Evolutionary conservation across 2,329 filamentous ascomycete species (phyloP).

Genomic region (Aspergillus novofumigatus): DNA sequence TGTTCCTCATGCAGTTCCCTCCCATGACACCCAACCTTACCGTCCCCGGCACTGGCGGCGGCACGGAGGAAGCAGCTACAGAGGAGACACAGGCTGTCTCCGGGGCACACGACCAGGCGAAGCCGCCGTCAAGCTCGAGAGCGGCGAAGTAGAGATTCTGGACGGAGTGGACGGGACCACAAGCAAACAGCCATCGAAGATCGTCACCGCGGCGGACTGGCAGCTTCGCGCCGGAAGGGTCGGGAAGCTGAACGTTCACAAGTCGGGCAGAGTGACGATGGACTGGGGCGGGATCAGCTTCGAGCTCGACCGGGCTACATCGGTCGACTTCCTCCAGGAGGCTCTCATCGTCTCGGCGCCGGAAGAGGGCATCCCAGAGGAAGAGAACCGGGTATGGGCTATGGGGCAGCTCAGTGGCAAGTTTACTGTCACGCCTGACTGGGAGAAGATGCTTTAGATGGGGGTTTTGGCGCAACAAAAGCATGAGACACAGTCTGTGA

Average conservation of each 20-base stretch:
- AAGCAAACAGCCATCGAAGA: slow-evolving; percentile 21
- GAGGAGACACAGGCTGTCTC: slow-evolving; percentile 1
- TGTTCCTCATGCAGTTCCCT: slow-evolving; percentile 63
- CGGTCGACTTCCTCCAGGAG: slow-evolving; percentile 58
- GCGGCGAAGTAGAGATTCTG: slow-evolving; percentile 26
- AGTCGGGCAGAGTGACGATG: slow-evolving; percentile 58
- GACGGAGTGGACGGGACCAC: slow-evolving; percentile 15
- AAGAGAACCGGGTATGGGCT: slow-evolving; percentile 46
- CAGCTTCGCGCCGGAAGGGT: slow-evolving; percentile 51
- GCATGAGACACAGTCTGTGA: neutral
- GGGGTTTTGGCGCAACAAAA: neutral
- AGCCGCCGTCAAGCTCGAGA: slow-evolving; percentile 30
- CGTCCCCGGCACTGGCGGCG: slow-evolving; percentile 26
- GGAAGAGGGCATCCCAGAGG: slow-evolving; percentile 21
- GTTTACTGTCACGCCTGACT: slow-evolving; percentile 61
- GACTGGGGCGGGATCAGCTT: slow-evolving; percentile 61
- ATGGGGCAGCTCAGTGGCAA: slow-evolving; percentile 62
- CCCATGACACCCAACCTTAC: slow-evolving; percentile 57
- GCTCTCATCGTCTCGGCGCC: slow-evolving; percentile 43
- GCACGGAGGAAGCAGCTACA: slow-evolving; percentile 8
- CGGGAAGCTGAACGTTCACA: slow-evolving; percentile 59
- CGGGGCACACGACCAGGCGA: slow-evolving; percentile 2
- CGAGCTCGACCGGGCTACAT: slow-evolving; percentile 54
- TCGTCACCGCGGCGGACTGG: slow-evolving; percentile 39
- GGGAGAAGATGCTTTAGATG: slow-evolving; percentile 47